Evolutionary conservation across 208 protist species (phyloP), one percentile per base, ranked within the genome.

Genomic region (Leishmania aethiopica): DNA sequence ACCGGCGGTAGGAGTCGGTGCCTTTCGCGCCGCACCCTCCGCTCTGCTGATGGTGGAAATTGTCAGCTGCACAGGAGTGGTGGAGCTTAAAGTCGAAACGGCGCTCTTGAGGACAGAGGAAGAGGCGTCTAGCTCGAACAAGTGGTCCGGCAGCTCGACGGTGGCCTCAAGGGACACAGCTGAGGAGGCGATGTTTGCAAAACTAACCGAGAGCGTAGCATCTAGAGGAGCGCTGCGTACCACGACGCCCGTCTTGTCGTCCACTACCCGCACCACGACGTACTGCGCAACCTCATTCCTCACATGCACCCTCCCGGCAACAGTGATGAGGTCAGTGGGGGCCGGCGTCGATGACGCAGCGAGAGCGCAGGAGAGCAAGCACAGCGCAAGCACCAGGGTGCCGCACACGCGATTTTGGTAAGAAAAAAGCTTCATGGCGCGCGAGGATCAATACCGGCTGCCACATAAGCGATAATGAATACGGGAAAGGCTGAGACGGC

Each of bases 171-270:
- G 86, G 13, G 85, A 86, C 32, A 82, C 79, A 32, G 81, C 86
- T 2, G 86, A 76, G n/a, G 66, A 71, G 13, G 87, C 84, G 19
- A 96, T 85, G 37, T 85, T 89, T 59, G 86, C 72, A 72, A 96
- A 93, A 73, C 87, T 88, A 87, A 96, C 94, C 28, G 86, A 93
- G 83, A 79, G 87, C 51, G 89, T 94, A n/a, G 79, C 76, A 66
- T 93, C 91, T 25, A 94, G 84, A 28, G 81, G 85, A 19, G 79
- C 80, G 37, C 84, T 91, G 77, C 93, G 91, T n/a, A 92, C 80
- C n/a, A 94, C 87, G 32, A 82, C 79, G 32, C 90, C 90, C 37
- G 79, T 92, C 57, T 64, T 75, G 57, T 87, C 84, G 59, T 96
- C 90, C 76, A 96, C 82, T 0, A 89, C 91, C 47, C 88, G 90